Percentiles rank a stretch among this genome's conserved stretches.
These are phyloP conservation scores for Aleurites moluccanus DNA, from an alignment of 441 rosid species.

Conservation along the genomic window DNA sequence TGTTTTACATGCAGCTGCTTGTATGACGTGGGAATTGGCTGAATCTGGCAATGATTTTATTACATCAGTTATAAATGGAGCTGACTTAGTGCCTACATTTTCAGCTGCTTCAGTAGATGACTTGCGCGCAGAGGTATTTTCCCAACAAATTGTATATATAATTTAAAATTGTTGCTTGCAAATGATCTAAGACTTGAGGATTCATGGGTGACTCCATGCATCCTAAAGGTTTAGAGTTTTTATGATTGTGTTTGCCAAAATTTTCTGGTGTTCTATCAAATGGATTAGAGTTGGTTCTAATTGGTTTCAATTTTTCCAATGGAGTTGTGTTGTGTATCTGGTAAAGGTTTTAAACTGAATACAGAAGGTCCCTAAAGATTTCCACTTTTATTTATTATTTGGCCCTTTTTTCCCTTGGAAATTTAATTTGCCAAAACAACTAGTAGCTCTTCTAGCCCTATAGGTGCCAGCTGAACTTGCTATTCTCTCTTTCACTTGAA, in stretches of 20 bases:
- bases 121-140: conserved; percentile 80
- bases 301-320: neutral
- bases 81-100: conserved; percentile 90
- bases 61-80: conserved; percentile 75
- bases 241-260: neutral
- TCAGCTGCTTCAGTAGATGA: conserved; percentile 93
- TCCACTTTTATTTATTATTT: neutral
- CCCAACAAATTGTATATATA: neutral
- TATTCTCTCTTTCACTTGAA: neutral
- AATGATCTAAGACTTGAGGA: neutral
- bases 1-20: conserved; percentile 61
- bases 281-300: neutral
- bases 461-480: neutral
- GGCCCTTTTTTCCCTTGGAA: neutral
- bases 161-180: neutral
- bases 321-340: neutral
- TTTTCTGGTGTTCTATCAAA: neutral
- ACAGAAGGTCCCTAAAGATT: neutral
- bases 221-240: neutral
- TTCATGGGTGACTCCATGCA: neutral
- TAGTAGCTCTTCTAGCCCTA: neutral
- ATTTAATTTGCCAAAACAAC: neutral
- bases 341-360: neutral
- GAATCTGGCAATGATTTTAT: conserved; percentile 81
- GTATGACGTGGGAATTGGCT: conserved; percentile 98